Evolutionary conservation across 345 rosid species (phyloP), one percentile per base, ranked within the genome.

Genomic region (Populus ilicifolia): DNA sequence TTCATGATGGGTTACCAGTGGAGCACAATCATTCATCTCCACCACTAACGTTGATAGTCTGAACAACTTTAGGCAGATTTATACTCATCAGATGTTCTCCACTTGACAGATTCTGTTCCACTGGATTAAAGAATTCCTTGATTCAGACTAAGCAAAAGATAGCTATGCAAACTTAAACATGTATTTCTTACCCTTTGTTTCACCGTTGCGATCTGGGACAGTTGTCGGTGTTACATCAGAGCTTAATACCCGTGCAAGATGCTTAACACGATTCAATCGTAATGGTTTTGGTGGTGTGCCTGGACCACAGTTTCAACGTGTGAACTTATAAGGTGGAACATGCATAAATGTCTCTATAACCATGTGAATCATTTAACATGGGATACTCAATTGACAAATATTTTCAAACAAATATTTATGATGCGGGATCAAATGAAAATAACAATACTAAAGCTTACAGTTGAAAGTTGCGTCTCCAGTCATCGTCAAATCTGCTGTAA

Each of bases 211-310:
- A 50, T 73, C 72, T 39, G 82, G 83, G 61, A 66, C 41, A 46
- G 73, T 54, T 80, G 48, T 74, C 76, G 77, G 84, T 75, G 77
- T 78, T n/a, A 72, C 74, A 66, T 56, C 69, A 86, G 84, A 79
- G 73, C 70, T 81, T 59, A 74, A 25, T 18, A 87, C 67, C 80
- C 99, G 89, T 14, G 95, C 96, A 39, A 96, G 86, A 74, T 79
- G 83, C 79, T 96, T 96, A 43, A 93, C 81, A 61, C 80, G 94
- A 83, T 80, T 96, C 33, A 92, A 79, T 54, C 97, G 92, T 75
- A 96, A 72, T 27, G 92, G 90, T 80, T 84, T 89, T 13, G 76
- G 77, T 79, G 85, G 75, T 78, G 74, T 78, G 87, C 90, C 98
- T 93, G 89, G 71, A 80, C 12, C 71, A 76, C 66, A 74, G 29